phyloP scores from a whole-genome alignment of 2,329 filamentous ascomycete species.

The Phymatotrichopsis omnivora region DNA sequence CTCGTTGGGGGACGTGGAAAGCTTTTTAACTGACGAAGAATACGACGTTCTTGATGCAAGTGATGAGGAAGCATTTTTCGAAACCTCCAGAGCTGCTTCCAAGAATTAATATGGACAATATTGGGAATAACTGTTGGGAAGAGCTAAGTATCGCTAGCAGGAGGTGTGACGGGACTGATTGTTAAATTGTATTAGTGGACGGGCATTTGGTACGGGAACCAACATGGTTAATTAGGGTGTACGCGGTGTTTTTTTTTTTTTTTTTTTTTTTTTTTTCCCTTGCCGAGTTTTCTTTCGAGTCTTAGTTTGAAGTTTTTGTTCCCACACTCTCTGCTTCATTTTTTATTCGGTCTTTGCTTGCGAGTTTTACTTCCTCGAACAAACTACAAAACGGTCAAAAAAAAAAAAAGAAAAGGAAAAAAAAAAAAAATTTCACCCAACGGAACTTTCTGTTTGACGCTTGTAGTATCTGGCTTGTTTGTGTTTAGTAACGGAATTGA shows the following conservation, averaged over 20 bases:
- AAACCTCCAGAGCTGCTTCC: constrained; percentile 18
- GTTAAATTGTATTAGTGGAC: constrained; percentile 26
- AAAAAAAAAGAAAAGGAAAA: too few relatives aligned
- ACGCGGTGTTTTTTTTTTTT: constrained; percentile 17
- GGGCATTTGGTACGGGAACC: constrained; percentile 4
- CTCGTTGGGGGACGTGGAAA: constrained; percentile 44
- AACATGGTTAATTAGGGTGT: constrained; percentile 15
- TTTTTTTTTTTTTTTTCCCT: constrained; percentile 9
- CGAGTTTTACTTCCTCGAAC: too few relatives aligned
- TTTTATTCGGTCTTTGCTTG: too few relatives aligned
- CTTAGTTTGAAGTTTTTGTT: too few relatives aligned
- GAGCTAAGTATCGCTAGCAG: too few relatives aligned
- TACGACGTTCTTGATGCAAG: constrained; percentile 95
- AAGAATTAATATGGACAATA: constrained; percentile 4
- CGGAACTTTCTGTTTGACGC: too few relatives aligned
- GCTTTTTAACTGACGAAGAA: constrained; percentile 88
- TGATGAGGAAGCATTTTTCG: constrained; percentile 57
- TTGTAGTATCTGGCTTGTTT: too few relatives aligned
- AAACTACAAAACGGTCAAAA: too few relatives aligned
- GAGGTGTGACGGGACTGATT: too few relatives aligned
- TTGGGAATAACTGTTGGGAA: constrained; percentile 5
- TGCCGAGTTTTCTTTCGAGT: constrained; percentile 12
- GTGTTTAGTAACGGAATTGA: too few relatives aligned
- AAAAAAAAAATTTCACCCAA: too few relatives aligned
- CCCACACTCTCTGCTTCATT: too few relatives aligned